Conservation (phyloP, 139 green algal species). For the Chlamydomonas incerta region DNA sequence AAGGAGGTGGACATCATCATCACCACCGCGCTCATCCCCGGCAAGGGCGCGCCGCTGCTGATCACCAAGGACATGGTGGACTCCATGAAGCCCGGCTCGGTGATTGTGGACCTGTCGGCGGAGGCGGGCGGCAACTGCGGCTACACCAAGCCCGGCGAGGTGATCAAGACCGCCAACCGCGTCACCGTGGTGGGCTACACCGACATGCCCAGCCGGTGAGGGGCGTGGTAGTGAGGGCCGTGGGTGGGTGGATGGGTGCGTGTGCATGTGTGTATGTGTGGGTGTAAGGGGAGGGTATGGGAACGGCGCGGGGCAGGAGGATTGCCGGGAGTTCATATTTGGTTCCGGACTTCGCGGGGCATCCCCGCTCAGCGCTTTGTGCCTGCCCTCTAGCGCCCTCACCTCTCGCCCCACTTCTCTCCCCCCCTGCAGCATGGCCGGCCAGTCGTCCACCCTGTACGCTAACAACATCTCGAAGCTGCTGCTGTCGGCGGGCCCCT, state of each 20-base stretch:
- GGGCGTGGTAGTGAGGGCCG: too few relatives aligned
- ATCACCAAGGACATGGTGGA: slow-evolving; percentile 88
- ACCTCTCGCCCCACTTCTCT: too few relatives aligned
- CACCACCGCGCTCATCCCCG: slow-evolving; percentile 86
- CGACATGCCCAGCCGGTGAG: slow-evolving; percentile 81
- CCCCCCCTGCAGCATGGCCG: slow-evolving; percentile 77
- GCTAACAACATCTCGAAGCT: slow-evolving; percentile 94
- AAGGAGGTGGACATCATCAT: slow-evolving; percentile 95
- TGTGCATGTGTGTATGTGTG: too few relatives aligned
- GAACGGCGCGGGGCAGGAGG: too few relatives aligned
- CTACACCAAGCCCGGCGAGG: slow-evolving; percentile 56
- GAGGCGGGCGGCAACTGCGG: slow-evolving; percentile 76
- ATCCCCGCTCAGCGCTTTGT: too few relatives aligned
- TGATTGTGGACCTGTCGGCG: slow-evolving; percentile 91
- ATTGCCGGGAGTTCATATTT: too few relatives aligned
- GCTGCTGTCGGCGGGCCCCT: slow-evolving; percentile 85
- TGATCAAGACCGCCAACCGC: slow-evolving; percentile 51
- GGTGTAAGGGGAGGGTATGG: too few relatives aligned
- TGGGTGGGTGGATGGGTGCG: too few relatives aligned
- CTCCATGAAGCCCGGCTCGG: slow-evolving; percentile 79
- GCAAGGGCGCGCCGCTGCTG: slow-evolving; percentile 87
- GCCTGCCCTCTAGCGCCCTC: too few relatives aligned
- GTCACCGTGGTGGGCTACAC: slow-evolving; percentile 91
- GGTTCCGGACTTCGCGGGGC: too few relatives aligned
- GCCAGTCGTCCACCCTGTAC: slow-evolving; percentile 87